Evolutionary conservation across 768 basidiomycete genomes (phyloP), one percentile per base, ranked within the genome.

Genomic region (Russula ochroleuca): DNA sequence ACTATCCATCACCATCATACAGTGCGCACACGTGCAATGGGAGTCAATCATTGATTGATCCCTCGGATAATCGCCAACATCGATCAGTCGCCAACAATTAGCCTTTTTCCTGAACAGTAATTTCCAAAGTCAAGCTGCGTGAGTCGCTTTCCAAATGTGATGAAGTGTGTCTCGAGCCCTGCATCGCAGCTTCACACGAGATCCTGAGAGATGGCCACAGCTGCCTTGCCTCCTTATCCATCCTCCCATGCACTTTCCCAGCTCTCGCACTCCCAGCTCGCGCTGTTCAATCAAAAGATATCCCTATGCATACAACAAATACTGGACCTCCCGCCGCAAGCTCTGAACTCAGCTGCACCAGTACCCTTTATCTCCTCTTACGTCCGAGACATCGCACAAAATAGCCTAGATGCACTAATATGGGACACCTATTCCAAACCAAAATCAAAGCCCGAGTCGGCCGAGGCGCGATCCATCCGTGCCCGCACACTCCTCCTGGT

Each of bases 281-380:
- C 79, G 0, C 75, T 72, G 1, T 73, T 88, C n/a, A 74, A 83
- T 58, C 69, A 67, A 38, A 77, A 78, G 19, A 79, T 89, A 41
- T 77, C 80, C 0, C 72, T 75, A 17, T 75, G 79, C 17, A 75
- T 89, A n/a, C 69, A 72, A 11, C 75, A 80, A 58, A 75, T 77
- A 4, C 76, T 88, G 7, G 68, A 77, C 6, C 72, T 87, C 21
- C 80, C 84, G 10, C 73, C 79, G 13, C 68, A 74, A 0, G 81
- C 85, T 66, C 76, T 77, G 7, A 77, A 83, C 62, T 77, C 75
- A 0, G 71, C 78, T 0, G 75, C 83, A 0, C 77, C 80, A 1
- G 73, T 76, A 21, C 69, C 71, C 3, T 89, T 87, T 69, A 21
- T 90, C 49, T 75, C 80, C 15, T 81, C 82, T 9, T 91, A 86